Evolutionary conservation across 2,329 filamentous ascomycete species (phyloP), one percentile per base, ranked within the genome.

Genomic region (Chaetomiaceae sp.): DNA sequence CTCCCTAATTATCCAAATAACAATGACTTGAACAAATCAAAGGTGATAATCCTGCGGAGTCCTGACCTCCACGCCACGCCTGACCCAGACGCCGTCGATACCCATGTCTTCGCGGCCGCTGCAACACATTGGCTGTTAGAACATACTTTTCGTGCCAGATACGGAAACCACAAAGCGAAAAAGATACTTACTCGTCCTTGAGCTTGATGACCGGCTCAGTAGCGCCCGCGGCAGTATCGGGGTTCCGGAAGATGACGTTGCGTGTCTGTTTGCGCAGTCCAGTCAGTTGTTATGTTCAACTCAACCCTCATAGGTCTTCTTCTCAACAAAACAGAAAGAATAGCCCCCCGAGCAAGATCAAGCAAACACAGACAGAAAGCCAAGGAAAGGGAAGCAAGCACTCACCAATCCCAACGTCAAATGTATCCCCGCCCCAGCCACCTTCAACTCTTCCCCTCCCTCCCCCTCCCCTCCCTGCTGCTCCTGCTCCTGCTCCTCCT

Each of bases 351-450:
- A n/a, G n/a, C n/a, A n/a, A n/a, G n/a, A n/a, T n/a, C n/a, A n/a
- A n/a, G n/a, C n/a, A n/a, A n/a, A n/a, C n/a, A n/a, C n/a, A n/a
- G n/a, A n/a, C n/a, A n/a, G n/a, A n/a, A n/a, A n/a, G n/a, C n/a
- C n/a, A n/a, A n/a, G n/a, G n/a, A n/a, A n/a, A n/a, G n/a, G n/a
- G n/a, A n/a, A 16, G n/a, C 12, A 49, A 7, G 13, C n/a, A 50
- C 60, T 57, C 48, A 66, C 60, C 63, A 65, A 39, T 20, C 71
- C 71, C 16, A 73, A 52, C 0, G 70, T 73, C 55, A 74, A 51
- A 44, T 73, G 71, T 7, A 72, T 73, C 8, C 55, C 62, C 2
- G 66, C 58, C 40, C 71, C 68, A 13, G 38, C 52, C 30, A 70
- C 63, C 49, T 60, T 61, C 3, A 68, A 55, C 9, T 63, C 58